Percentiles rank a stretch among this genome's conserved stretches.
phyloP scores from a whole-genome alignment of 2,329 filamentous ascomycete species.

The Fusarium nodosum region DNA sequence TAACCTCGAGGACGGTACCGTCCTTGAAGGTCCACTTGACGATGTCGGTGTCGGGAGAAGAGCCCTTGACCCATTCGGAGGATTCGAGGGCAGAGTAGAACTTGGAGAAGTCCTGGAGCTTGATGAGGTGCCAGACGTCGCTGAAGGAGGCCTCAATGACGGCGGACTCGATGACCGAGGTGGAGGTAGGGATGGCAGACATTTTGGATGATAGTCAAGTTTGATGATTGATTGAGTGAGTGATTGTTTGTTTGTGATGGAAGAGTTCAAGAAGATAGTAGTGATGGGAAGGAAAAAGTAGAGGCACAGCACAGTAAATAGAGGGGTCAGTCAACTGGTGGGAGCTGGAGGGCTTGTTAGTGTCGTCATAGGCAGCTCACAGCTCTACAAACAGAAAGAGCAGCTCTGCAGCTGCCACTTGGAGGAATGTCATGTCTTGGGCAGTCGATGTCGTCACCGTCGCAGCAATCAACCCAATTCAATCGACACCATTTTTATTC shows the following conservation, averaged over 20 bases:
- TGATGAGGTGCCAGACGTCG: constrained; percentile 80
- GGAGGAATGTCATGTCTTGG: constrained; percentile 18
- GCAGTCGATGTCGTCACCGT: constrained; percentile 33
- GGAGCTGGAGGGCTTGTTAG: constrained; percentile 10
- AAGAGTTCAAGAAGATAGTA: background rate
- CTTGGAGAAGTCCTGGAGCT: constrained; percentile 76
- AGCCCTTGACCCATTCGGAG: constrained; percentile 72
- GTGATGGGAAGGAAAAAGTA: constrained; percentile 11
- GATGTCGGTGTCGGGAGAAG: constrained; percentile 74
- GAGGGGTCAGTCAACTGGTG: constrained; percentile 16
- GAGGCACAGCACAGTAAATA: constrained; percentile 32
- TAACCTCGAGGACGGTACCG: constrained; percentile 76
- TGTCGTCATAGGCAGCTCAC: constrained; percentile 36
- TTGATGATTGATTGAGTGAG: background rate
- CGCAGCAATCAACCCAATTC: background rate
- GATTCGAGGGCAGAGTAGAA: constrained; percentile 75
- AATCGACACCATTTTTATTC: background rate
- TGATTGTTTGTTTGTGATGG: background rate
- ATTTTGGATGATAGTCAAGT: constrained; percentile 28
- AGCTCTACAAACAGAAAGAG: constrained; percentile 27
- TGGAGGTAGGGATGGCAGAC: constrained; percentile 72
- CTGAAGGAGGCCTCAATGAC: constrained; percentile 77
- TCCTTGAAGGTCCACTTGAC: constrained; percentile 80
- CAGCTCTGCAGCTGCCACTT: constrained; percentile 16
- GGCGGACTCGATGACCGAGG: constrained; percentile 74